Conservation (phyloP, 495 filamentous ascomycete genomes). For the Usnea hakonensis region DNA sequence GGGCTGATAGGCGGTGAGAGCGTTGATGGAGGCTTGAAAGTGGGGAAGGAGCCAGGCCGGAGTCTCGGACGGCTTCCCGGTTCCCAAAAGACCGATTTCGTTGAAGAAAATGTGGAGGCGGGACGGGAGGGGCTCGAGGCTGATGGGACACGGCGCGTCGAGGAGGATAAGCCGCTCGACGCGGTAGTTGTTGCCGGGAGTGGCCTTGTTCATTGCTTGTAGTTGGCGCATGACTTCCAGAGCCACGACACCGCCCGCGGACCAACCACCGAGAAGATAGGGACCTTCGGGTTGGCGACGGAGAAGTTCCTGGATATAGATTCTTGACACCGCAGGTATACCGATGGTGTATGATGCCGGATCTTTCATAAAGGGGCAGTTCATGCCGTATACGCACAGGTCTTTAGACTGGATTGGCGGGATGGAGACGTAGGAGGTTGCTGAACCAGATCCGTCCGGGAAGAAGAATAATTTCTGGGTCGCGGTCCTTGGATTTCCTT, state of each 20-base stretch:
- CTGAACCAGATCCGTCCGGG: constrained; percentile 43
- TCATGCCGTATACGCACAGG: constrained; percentile 51
- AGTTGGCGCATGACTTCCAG: constrained; percentile 72
- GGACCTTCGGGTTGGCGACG: constrained; percentile 67
- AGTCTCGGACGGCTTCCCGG: constrained; percentile 30
- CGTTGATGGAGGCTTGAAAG: constrained; percentile 66
- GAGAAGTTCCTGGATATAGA: constrained; percentile 56
- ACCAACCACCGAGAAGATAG: constrained; percentile 69
- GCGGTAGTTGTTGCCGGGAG: not conserved
- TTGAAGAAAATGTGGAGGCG: constrained; percentile 72
- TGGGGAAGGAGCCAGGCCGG: constrained; percentile 75
- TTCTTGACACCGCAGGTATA: constrained; percentile 45
- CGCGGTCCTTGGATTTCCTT: constrained; percentile 27
- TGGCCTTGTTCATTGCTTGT: constrained; percentile 40
- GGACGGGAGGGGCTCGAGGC: constrained; percentile 64
- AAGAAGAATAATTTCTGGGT: constrained; percentile 31
- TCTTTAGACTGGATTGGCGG: constrained; percentile 42
- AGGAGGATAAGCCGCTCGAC: constrained; percentile 71
- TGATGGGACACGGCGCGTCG: constrained; percentile 70
- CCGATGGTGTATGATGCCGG: constrained; percentile 46
- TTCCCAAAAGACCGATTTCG: constrained; percentile 67
- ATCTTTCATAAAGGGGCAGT: constrained; percentile 58
- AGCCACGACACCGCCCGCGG: constrained; percentile 77
- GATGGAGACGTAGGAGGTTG: constrained; percentile 53
- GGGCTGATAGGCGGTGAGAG: constrained; percentile 61